A percentile compares a stretch with the other conserved stretches of the same genome.
Evolutionary conservation across 495 filamentous ascomycete genomes (phyloP).

Genomic region (Neurospora sp.): DNA sequence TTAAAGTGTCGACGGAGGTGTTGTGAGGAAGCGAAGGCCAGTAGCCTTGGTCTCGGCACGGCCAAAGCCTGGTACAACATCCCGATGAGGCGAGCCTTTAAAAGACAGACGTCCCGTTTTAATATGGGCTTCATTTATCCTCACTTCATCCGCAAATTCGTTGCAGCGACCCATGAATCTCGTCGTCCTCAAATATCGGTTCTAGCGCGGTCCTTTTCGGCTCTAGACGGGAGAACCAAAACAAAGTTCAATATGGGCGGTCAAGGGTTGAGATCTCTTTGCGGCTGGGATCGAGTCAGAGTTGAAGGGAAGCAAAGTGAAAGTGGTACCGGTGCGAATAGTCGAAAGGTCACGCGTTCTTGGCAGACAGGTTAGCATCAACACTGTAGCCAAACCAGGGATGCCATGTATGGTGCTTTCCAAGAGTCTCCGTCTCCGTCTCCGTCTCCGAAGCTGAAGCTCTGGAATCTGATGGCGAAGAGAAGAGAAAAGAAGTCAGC

Average conservation of each 20-base stretch:
- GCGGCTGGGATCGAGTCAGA: not conserved
- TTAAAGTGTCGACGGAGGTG: constrained; percentile 5
- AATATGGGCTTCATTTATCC: constrained; percentile 42
- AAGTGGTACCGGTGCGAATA: not conserved
- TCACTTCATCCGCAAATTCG: constrained; percentile 42
- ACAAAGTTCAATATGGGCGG: not conserved
- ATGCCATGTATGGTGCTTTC: not conserved
- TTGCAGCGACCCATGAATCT: constrained; percentile 12
- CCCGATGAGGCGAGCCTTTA: constrained; percentile 16
- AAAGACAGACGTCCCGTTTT: constrained; percentile 26
- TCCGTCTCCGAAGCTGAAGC: not conserved
- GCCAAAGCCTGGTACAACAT: constrained; percentile 7
- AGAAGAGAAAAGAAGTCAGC: not conserved
- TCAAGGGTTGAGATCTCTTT: not conserved
- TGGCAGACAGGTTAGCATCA: not conserved
- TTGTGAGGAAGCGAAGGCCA: constrained; percentile 2
- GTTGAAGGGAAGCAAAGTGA: not conserved
- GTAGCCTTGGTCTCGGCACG: constrained; percentile 11
- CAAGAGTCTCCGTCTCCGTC: not conserved
- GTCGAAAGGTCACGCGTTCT: not conserved
- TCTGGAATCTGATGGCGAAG: not conserved
- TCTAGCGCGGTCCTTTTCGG: not conserved
- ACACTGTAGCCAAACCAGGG: not conserved
- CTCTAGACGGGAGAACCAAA: not conserved
- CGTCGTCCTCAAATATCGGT: constrained; percentile 3